Evolutionary conservation across 495 filamentous ascomycete species (phyloP).

Genomic region (Delitschia confertaspora): DNA sequence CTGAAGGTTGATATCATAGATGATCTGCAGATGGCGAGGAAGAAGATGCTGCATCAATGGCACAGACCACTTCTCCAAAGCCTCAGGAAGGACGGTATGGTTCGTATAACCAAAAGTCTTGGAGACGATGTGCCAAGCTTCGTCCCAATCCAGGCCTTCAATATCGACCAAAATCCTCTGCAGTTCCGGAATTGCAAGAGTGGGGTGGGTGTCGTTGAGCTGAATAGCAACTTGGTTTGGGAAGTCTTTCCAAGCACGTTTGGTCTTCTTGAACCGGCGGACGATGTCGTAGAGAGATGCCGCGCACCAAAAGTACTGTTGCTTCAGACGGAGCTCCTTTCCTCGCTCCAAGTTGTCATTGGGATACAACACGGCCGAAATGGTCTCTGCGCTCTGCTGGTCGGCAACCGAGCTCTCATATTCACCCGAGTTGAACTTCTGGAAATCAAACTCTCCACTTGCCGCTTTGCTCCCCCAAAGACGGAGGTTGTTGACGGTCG

Average conservation of each 20-base stretch:
- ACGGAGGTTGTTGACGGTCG: conserved; percentile 91
- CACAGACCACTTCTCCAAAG: conserved; percentile 97
- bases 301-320: conserved; percentile 99
- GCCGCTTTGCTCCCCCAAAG: conserved; percentile 96
- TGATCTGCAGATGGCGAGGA: conserved; percentile 91
- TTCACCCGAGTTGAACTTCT: conserved; percentile 97
- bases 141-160: conserved; percentile 87
- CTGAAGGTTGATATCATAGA: conserved; percentile 94
- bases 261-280: conserved; percentile 93
- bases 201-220: conserved; percentile 96
- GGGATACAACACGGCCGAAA: conserved; percentile 93
- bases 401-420: conserved; percentile 96
- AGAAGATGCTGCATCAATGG: conserved; percentile 84
- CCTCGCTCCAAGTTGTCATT: conserved; percentile 96
- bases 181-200: conserved; percentile 89
- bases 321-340: conserved; percentile 94
- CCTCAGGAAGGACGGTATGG: conserved; percentile 94
- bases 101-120: conserved; percentile 92
- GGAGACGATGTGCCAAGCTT: conserved; percentile 68
- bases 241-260: conserved; percentile 83
- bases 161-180: conserved; percentile 85
- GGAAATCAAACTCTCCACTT: conserved; percentile 96
- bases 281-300: conserved; percentile 94
- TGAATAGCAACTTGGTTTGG: conserved; percentile 94
- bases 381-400: conserved; percentile 92